These are phyloP conservation scores for Quercus wislizeni DNA, from an alignment of 306 rosid species.

Conservation along the genomic window DNA sequence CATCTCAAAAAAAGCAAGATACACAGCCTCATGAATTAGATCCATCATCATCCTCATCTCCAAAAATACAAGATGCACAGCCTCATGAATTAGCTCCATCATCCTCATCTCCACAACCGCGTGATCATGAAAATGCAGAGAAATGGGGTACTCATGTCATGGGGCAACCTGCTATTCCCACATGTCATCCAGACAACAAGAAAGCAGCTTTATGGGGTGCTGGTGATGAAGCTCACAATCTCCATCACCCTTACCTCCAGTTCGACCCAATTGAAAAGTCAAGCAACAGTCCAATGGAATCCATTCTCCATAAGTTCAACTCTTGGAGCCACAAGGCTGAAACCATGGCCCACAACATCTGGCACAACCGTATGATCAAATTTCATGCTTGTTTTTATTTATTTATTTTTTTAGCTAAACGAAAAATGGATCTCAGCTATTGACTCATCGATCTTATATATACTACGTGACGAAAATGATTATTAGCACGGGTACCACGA, in stretches of 20 bases:
- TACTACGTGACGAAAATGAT: too few relatives aligned
- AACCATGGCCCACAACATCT: constrained; percentile 40
- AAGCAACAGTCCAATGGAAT: constrained; percentile 37
- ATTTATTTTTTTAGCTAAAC: neutral
- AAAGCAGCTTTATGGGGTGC: constrained; percentile 37
- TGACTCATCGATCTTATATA: too few relatives aligned
- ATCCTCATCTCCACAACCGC: neutral
- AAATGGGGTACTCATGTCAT: constrained; percentile 43
- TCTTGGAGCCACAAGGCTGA: constrained; percentile 49
- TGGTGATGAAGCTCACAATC: neutral
- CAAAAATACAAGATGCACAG: neutral
- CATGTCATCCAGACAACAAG: constrained; percentile 44
- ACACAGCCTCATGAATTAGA: neutral
- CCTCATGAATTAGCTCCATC: neutral
- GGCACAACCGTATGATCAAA: constrained; percentile 44
- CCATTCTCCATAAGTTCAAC: constrained; percentile 41
- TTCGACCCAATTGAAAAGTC: constrained; percentile 29
- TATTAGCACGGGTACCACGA: too few relatives aligned
- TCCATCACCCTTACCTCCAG: constrained; percentile 34
- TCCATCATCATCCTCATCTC: neutral
- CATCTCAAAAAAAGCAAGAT: too few relatives aligned
- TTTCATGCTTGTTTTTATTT: neutral
- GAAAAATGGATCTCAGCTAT: neutral
- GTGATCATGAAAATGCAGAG: neutral
- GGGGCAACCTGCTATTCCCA: constrained; percentile 41